Percentiles rank a stretch among this genome's conserved stretches.
These are phyloP conservation scores for Ophiostoma montium DNA, from an alignment of 2,329 filamentous ascomycete genomes.

Conservation along the genomic window DNA sequence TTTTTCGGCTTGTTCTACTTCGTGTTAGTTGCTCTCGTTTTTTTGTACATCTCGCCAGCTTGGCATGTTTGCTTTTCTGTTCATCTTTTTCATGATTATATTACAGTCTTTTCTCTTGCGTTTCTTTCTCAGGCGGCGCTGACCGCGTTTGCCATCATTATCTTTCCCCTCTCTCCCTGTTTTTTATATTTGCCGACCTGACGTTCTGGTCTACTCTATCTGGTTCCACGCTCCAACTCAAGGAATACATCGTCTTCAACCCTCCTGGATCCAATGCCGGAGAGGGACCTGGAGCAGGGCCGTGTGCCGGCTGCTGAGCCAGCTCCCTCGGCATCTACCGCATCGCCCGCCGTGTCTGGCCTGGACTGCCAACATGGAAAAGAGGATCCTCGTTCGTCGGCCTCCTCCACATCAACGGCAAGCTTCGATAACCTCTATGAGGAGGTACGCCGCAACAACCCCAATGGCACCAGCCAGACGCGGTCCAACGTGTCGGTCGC, in stretches of 20 bases:
- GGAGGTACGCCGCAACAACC: slow-evolving; percentile 30
- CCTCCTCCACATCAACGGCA: slow-evolving; percentile 14
- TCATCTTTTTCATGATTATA: too few species aligned
- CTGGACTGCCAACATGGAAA: slow-evolving; percentile 11
- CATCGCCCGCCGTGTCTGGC: neutral
- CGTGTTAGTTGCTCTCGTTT: too few species aligned
- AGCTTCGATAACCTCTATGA: slow-evolving; percentile 26
- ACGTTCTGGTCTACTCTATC: too few species aligned
- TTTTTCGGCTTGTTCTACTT: too few species aligned
- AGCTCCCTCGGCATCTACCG: neutral
- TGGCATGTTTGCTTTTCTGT: too few species aligned
- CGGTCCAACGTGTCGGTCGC: slow-evolving; percentile 45
- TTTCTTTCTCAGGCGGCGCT: too few species aligned
- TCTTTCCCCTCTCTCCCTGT: too few species aligned
- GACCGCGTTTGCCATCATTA: too few species aligned
- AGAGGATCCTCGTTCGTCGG: slow-evolving; percentile 12
- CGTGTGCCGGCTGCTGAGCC: neutral
- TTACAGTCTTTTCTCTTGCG: too few species aligned
- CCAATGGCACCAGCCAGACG: slow-evolving; percentile 30
- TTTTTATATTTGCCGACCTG: too few species aligned
- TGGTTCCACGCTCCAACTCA: too few species aligned
- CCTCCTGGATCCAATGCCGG: slow-evolving; percentile 8
- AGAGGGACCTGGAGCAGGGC: slow-evolving; percentile 14
- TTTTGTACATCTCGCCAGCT: neutral
- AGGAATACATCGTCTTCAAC: neutral